phyloP scores from a whole-genome alignment of 495 filamentous ascomycete genomes.

The Penicillium silybi region DNA sequence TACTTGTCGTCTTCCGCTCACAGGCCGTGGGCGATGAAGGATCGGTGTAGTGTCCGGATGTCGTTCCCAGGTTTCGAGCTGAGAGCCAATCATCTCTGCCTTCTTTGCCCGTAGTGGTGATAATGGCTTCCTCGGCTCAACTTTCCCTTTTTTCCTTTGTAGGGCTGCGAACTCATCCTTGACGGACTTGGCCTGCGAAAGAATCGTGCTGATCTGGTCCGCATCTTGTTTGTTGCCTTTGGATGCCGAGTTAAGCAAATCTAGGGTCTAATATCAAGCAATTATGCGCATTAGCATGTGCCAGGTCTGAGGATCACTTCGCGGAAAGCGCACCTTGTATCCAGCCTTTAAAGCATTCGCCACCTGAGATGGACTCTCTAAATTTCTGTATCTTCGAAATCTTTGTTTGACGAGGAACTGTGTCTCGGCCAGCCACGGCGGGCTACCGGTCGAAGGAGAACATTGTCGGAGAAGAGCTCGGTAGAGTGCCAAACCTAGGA shows the following conservation, averaged over 20 bases:
- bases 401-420: constrained; percentile 46
- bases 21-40: constrained; percentile 42
- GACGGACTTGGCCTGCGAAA: constrained; percentile 16
- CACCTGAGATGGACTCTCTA: constrained; percentile 53
- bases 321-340: constrained; percentile 50
- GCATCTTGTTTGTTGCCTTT: constrained; percentile 25
- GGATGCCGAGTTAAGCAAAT: constrained; percentile 38
- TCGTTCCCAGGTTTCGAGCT: constrained; percentile 26
- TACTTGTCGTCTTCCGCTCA: constrained; percentile 53
- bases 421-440: constrained; percentile 36
- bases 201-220: constrained; percentile 19
- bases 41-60: constrained; percentile 40
- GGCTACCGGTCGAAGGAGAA: constrained; percentile 41
- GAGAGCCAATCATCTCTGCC: constrained; percentile 21
- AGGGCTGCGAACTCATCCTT: constrained; percentile 16
- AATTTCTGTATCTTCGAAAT: constrained; percentile 54
- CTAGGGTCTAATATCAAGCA: constrained; percentile 26
- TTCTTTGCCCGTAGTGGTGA: constrained; percentile 24
- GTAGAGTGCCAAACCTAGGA: constrained; percentile 68
- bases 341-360: constrained; percentile 57
- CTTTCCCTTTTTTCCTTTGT: constrained; percentile 16
- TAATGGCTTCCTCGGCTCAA: constrained; percentile 15
- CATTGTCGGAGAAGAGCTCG: constrained; percentile 64
- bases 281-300: constrained; percentile 13
- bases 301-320: background rate